phyloP scores from a whole-genome alignment of 208 protist species.

The Naegleria fowleri region DNA sequence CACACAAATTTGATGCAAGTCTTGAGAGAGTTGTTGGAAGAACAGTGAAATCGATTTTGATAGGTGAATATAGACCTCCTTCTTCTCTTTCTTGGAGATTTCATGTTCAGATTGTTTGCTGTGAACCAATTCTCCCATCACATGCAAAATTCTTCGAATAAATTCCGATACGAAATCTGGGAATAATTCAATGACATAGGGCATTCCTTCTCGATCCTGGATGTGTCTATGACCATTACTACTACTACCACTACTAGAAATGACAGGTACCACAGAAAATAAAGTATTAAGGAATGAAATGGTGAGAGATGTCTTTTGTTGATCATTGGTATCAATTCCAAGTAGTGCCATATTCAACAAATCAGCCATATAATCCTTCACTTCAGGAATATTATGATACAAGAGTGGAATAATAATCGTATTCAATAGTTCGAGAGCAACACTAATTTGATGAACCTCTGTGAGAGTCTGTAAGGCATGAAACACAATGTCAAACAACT shows the following conservation, averaged over 20 bases:
- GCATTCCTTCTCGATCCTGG: neutral
- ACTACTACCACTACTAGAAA: too few species aligned
- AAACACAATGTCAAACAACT: neutral
- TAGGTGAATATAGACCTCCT: neutral
- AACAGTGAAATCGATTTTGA: neutral
- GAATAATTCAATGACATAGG: neutral
- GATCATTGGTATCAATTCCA: conserved; percentile 28
- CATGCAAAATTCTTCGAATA: neutral
- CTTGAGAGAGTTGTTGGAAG: neutral
- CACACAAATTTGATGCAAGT: neutral
- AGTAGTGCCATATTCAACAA: neutral
- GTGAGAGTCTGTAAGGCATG: conserved; percentile 28
- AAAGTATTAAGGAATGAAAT: neutral
- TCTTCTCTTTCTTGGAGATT: neutral
- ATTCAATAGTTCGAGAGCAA: neutral
- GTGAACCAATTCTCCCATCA: neutral
- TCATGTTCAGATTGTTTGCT: neutral
- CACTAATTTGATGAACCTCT: conserved; percentile 23
- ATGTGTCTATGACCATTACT: neutral
- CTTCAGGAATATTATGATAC: neutral
- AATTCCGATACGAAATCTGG: neutral
- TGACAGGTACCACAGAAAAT: neutral
- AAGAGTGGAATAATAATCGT: neutral
- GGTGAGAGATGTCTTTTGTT: neutral
- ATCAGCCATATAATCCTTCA: neutral